Evolutionary conservation across 106 monocot genomes (phyloP), one percentile per base, ranked within the genome.

Genomic region (Acorus calamus): DNA sequence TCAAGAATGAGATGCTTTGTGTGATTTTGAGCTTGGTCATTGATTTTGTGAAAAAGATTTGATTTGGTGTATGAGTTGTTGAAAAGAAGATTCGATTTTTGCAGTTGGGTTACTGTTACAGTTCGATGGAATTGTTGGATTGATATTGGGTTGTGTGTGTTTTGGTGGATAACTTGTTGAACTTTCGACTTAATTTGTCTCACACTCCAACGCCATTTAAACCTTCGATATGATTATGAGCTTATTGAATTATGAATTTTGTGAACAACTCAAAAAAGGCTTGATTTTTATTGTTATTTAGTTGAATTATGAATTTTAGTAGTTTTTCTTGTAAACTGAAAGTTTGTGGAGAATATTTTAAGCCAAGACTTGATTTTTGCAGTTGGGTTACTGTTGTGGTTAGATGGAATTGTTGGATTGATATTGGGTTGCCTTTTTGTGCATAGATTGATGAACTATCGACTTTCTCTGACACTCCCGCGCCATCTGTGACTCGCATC

Each of bases 401-500:
- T 56, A 49, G 5, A 4, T 9, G 49, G 12, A 2, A 13, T 28
- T 42, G 6, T 71, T 12, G 47, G 14, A 14, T 14, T 8, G 6
- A n/a, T 13, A 64, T 52, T 59, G 57, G 28, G 28, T 28, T 57
- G 58, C 52, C 4, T 50, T 11, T 50, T 62, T 49, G 56, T 2
- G 14, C 42, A 14, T 67, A 88, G 87, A 83, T 88, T 59, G 83
- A 88, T 63, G 83, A 88, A 9, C 68, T 88, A 41, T 60, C 87
- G 3, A 62, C 71, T 49, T 73, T 88, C 54, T 88, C 87, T 8
- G 87, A 83, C 44, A 75, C 87, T 3, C 78, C 87, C 9, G 62
- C 80, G 43, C 87, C 87, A 11, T 75, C 87, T 0, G 83, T 88
- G 46, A 88, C 87, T 56, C 76, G 87, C 7, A 63, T 88, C 54